Conservation (phyloP, 768 basidiomycete species). For the Leucosporidium yakuticum region DNA sequence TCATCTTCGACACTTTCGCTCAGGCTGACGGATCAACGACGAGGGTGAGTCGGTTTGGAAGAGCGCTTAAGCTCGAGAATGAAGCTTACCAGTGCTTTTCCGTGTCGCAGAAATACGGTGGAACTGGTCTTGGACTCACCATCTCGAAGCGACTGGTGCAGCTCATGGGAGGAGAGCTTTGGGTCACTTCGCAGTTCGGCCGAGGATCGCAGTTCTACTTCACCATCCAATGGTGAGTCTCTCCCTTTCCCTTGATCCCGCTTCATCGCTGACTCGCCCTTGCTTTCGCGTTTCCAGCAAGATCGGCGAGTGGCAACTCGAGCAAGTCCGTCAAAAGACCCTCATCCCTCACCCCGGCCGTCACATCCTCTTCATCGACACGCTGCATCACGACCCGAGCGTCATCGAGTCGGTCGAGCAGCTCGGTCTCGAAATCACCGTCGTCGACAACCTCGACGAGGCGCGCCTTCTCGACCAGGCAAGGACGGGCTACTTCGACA, state of each 20-base stretch:
- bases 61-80: too few relatives aligned
- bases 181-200: conserved; percentile 92
- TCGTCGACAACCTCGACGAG: conserved; percentile 70
- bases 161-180: conserved; percentile 97
- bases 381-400: conserved; percentile 60
- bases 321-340: conserved; percentile 70
- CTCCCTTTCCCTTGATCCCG: too few relatives aligned
- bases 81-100: background rate
- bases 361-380: conserved; percentile 87
- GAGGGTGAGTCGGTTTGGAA: conserved; percentile 52
- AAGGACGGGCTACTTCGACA: conserved; percentile 76
- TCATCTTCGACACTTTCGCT: conserved; percentile 98
- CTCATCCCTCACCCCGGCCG: conserved; percentile 69
- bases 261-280: background rate
- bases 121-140: conserved; percentile 90
- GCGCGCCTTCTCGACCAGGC: conserved; percentile 46
- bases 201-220: conserved; percentile 96
- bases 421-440: conserved; percentile 68
- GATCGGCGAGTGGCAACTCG: conserved; percentile 67
- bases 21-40: conserved; percentile 99
- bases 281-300: conserved; percentile 42
- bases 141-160: conserved; percentile 91
- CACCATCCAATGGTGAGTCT: conserved; percentile 62
- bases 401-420: conserved; percentile 71
- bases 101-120: conserved; percentile 64